Conservation (phyloP, 305 asterid genomes). For the Ilex paraguariensis region DNA sequence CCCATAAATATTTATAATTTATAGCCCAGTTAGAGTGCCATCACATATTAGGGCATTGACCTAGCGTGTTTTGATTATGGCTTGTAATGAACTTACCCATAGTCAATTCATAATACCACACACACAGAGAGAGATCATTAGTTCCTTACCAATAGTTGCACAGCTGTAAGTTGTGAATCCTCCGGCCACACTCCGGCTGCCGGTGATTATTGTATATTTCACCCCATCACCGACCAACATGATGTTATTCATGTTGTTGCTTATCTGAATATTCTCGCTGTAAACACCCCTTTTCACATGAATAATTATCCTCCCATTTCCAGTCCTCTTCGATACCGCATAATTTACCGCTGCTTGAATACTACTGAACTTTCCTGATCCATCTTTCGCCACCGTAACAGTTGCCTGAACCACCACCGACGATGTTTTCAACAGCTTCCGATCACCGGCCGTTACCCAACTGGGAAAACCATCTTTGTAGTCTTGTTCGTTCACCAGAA, state of each 20-base stretch:
- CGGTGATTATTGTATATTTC: constrained; percentile 9
- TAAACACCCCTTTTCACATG: constrained; percentile 9
- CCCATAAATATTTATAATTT: too few species aligned
- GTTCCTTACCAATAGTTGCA: constrained; percentile 9
- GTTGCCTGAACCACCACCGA: not conserved
- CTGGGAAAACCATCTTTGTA: constrained; percentile 4
- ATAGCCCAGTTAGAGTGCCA: too few species aligned
- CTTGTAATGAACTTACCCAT: too few species aligned
- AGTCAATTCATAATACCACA: too few species aligned
- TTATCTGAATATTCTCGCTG: constrained; percentile 8
- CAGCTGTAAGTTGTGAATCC: constrained; percentile 7
- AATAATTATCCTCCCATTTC: constrained; percentile 5
- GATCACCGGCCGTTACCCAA: constrained; percentile 6
- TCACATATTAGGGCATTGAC: too few species aligned
- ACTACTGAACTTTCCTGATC: not conserved
- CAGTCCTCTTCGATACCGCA: not conserved
- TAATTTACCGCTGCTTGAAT: constrained; percentile 9
- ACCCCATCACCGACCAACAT: constrained; percentile 16
- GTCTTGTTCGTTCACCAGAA: not conserved
- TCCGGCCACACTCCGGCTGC: constrained; percentile 8
- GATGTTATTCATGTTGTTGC: not conserved
- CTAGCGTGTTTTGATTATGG: too few species aligned
- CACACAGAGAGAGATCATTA: too few species aligned
- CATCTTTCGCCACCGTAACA: constrained; percentile 9
- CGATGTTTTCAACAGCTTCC: not conserved